Evolutionary conservation across 2,329 filamentous ascomycete genomes (phyloP), one percentile per base, ranked within the genome.

Genomic region (Aureobasidium namibiae): DNA sequence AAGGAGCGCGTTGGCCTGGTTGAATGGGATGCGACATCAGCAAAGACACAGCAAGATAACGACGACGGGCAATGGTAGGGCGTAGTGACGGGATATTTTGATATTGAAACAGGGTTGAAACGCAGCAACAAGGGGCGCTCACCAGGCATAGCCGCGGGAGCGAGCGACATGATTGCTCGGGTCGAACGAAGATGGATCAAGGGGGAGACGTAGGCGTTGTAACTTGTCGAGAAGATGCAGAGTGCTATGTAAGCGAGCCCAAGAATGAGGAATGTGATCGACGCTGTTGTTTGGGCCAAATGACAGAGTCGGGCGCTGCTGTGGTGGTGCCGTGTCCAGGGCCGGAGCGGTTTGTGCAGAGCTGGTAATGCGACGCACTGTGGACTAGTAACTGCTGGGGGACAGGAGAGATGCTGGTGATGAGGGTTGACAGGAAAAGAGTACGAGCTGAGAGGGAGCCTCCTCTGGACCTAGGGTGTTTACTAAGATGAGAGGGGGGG

Each of bases 81-180:
- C 24, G 44, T 18, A 44, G 26, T 38, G 39, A 34, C 24, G 54
- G 54, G 54, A 39, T 48, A 31, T 38, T 48, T 50, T 39, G 46
- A 31, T 38, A 41, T 45, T 54, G 58, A 60, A 60, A 56, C 59
- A 41, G 33, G 49, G n/a, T 54, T 60, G 59, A 56, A 49, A 56
- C 49, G 41, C 26, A 48, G 33, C 42, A 41, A 11, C 18, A 41
- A 33, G 36, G 36, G 42, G 49, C 41, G 50, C 59, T 61, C 57
- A 75, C 73, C 73, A 71, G 72, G 71, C 72, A 73, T 71, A 67
- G 71, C 69, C 67, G 70, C 66, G 62, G 73, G 71, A 64, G 71
- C 72, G 65, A 74, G 69, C 70, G 73, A 73, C 68, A 70, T 74
- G 69, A 67, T 64, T 59, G 59, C 41, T 56, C 54, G 38, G 33